A percentile compares a stretch with the other conserved stretches of the same genome.
These are phyloP conservation scores for Cercospora nicotianae DNA, from an alignment of 2,329 filamentous ascomycete species.

Conservation along the genomic window DNA sequence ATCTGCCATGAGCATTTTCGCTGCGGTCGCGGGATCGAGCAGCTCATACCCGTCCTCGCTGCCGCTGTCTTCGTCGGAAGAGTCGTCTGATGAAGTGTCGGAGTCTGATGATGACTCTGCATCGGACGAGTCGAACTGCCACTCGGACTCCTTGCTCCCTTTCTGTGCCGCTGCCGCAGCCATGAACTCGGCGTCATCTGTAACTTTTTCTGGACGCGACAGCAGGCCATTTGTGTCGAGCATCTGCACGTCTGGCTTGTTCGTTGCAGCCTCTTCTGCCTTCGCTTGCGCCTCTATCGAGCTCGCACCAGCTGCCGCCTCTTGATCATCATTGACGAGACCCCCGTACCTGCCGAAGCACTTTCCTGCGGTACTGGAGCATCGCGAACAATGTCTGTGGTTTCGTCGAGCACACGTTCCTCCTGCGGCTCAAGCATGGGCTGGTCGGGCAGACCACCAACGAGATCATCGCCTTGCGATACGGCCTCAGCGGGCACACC, in stretches of 20 bases:
- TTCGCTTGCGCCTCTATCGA: not conserved
- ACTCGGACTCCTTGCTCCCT: constrained; percentile 66
- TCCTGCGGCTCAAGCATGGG: constrained; percentile 14
- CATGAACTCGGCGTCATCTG: constrained; percentile 45
- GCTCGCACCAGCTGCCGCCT: not conserved
- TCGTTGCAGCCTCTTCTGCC: not conserved
- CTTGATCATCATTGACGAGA: not conserved
- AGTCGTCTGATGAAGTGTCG: constrained; percentile 38
- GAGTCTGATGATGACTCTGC: constrained; percentile 62
- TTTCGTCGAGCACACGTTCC: constrained; percentile 21
- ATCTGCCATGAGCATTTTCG: constrained; percentile 78
- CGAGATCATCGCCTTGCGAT: constrained; percentile 20
- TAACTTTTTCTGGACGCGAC: constrained; percentile 30
- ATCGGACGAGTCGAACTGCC: constrained; percentile 67
- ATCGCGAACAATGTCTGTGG: constrained; percentile 20
- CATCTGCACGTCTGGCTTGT: constrained; percentile 13
- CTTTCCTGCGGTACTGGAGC: constrained; percentile 5
- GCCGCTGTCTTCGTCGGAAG: constrained; percentile 49
- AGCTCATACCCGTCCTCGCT: constrained; percentile 67
- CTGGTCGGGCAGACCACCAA: constrained; percentile 12
- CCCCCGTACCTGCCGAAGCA: not conserved
- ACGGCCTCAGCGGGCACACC: constrained; percentile 24
- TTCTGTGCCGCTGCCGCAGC: constrained; percentile 48
- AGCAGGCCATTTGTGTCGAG: constrained; percentile 6
- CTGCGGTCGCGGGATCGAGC: constrained; percentile 78